Percentiles rank a stretch among this genome's conserved stretches.
phyloP scores from a whole-genome alignment of 306 rosid species.

The Glycine latifolia region DNA sequence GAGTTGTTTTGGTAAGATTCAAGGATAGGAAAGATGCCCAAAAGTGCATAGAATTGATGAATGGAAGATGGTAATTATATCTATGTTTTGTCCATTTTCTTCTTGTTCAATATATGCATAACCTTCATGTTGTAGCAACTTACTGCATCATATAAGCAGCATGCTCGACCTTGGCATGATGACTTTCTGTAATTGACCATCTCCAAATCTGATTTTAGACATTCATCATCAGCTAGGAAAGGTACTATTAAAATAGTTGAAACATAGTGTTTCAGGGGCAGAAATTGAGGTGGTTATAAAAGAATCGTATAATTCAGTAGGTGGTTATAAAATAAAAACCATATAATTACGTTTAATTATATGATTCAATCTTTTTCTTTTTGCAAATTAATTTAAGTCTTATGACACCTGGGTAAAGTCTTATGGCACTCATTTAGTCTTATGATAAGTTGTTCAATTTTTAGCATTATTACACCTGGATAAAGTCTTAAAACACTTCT shows the following conservation, averaged over 20 bases:
- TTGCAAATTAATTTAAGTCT: too few species aligned
- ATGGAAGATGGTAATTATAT: conserved; percentile 91
- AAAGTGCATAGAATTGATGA: conserved; percentile 88
- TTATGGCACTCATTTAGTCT: too few species aligned
- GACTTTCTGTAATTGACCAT: conserved; percentile 37
- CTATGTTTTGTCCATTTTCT: conserved; percentile 5
- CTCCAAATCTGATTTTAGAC: conserved; percentile 27
- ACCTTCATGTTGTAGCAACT: conserved; percentile 30
- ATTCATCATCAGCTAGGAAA: background rate
- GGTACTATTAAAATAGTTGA: conserved; percentile 27
- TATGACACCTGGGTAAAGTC: too few species aligned
- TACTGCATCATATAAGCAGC: conserved; percentile 6
- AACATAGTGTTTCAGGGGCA: background rate
- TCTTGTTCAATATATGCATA: background rate
- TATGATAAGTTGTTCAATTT: too few species aligned
- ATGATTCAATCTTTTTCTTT: too few species aligned
- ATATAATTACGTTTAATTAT: background rate
- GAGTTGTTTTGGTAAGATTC: conserved; percentile 89
- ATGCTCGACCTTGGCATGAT: conserved; percentile 16
- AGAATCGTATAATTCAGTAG: background rate
- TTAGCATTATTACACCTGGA: too few species aligned
- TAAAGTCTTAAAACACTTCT: too few species aligned
- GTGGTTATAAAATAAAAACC: background rate
- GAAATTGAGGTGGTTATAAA: background rate
- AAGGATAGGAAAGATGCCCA: conserved; percentile 95